Conservation (phyloP, 768 basidiomycete species). For the Tulasnella sp. region DNA sequence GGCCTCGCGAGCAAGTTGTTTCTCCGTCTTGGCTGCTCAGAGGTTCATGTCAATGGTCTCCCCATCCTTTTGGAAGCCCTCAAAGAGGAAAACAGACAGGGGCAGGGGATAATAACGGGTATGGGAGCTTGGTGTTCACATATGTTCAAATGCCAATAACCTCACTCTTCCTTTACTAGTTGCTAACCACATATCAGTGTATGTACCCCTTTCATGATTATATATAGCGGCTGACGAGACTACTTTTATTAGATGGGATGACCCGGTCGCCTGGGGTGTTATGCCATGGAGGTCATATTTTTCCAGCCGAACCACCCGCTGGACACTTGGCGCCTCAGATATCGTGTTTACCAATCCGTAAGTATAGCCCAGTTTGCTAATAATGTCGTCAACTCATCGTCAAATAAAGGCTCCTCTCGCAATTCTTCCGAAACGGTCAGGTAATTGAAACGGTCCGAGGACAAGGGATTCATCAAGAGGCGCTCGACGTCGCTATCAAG, state of each 20-base stretch:
- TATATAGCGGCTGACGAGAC: constrained; percentile 17
- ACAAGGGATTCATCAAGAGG: constrained; percentile 81
- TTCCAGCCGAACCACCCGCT: constrained; percentile 57
- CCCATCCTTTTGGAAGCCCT: constrained; percentile 61
- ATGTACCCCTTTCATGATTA: constrained; percentile 34
- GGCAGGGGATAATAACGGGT: constrained; percentile 74
- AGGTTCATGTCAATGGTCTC: constrained; percentile 65
- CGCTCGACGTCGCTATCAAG: constrained; percentile 76
- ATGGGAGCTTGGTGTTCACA: background rate
- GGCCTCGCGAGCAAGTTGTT: constrained; percentile 78
- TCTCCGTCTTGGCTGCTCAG: constrained; percentile 56
- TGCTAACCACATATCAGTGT: constrained; percentile 93
- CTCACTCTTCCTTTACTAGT: constrained; percentile 46
- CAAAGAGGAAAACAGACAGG: constrained; percentile 44
- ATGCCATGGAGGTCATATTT: constrained; percentile 64
- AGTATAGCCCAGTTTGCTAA: constrained; percentile 35
- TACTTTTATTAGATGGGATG: constrained; percentile 49
- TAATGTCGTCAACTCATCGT: constrained; percentile 35
- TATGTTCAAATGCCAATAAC: constrained; percentile 31
- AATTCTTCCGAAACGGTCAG: constrained; percentile 85
- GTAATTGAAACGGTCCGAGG: constrained; percentile 90
- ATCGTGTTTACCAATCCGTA: constrained; percentile 93
- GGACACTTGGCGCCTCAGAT: constrained; percentile 90
- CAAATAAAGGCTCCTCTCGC: constrained; percentile 60
- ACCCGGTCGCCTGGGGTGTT: constrained; percentile 83